Evolutionary conservation across 1,284 basidiomycete genomes (phyloP), one percentile per base, ranked within the genome.

Genomic region (Leccinum variabile): DNA sequence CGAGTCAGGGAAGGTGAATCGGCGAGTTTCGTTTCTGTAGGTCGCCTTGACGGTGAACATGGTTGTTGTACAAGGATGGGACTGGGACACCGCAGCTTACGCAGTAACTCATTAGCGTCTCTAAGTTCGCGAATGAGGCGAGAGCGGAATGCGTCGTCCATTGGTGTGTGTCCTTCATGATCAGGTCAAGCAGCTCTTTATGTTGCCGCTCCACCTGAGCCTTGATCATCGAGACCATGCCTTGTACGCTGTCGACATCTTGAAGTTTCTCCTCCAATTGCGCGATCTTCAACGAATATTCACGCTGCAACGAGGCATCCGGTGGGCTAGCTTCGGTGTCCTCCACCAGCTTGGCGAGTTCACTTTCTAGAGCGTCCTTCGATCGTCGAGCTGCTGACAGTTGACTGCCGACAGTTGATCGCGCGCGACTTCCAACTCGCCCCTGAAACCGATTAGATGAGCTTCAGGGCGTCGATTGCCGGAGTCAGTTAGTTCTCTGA

Each of bases 51-150:
- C 76, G 61, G 79, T 79, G 74, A 84, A 84, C 83, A 84, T 84
- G 74, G 70, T 74, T 66, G 69, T 50, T 65, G 66, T 59, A 64
- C 66, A 62, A 67, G 66, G 58, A 61, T 60, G 66, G 65, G 64
- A 32, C 25, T 63, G 62, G 67, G 57, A 58, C 37, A 49, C 66
- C 60, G 63, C 67, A 70, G 70, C 64, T 59, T 59, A 65, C 63
- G 61, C 65, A 44, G 61, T 60, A 13, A 56, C 33, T 46, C 50
- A 62, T 72, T 67, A 1, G 84, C 81, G 16, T 81, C 72, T 67
- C 89, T 83, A 35, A 94, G 79, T 70, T 93, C 90, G 53, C 83
- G 84, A 33, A 94, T 77, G 2, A 94, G 77, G 41, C 86, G 83
- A 41, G 82, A 79, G 46, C 88, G 83, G 80, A 92, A 86, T 5